Evolutionary conservation across 2,329 filamentous ascomycete species (phyloP).

Genomic region (Aspergillus candidus): DNA sequence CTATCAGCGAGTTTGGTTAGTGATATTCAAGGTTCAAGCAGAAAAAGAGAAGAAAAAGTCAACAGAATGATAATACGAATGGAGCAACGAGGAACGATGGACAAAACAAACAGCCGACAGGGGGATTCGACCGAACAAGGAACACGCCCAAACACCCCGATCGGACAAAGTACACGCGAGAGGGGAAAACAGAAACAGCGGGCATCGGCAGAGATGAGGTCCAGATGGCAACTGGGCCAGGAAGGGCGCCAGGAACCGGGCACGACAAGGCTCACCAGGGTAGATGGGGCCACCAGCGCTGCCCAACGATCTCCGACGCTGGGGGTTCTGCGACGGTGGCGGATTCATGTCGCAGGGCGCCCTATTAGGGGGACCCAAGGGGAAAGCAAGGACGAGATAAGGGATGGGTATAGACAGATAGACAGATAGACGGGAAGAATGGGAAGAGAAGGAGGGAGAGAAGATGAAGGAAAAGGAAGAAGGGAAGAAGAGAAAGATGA

Average conservation of each 20-base stretch:
- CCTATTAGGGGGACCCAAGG: constrained; percentile 1
- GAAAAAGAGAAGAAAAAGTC: not conserved
- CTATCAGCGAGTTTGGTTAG: constrained; percentile 15
- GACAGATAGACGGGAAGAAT: constrained; percentile 3
- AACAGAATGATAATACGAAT: not conserved
- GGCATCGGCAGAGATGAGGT: constrained; percentile 2
- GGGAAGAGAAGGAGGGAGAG: constrained; percentile 5
- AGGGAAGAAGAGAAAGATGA: not conserved
- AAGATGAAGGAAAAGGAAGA: not conserved
- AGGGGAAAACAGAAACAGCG: not conserved
- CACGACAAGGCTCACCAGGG: constrained; percentile 31
- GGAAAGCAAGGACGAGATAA: constrained; percentile 6
- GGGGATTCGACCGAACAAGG: too few species aligned
- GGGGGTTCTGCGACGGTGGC: constrained; percentile 27
- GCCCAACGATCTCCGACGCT: constrained; percentile 31
- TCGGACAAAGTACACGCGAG: not conserved
- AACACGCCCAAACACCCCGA: too few species aligned
- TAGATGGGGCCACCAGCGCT: constrained; percentile 32
- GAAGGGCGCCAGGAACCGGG: constrained; percentile 5
- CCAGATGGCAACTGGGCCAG: constrained; percentile 1
- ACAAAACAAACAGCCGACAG: not conserved
- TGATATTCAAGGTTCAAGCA: not conserved
- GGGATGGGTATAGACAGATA: not conserved
- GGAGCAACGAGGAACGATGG: not conserved
- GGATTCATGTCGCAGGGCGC: constrained; percentile 32